Conservation (phyloP, 176 grass and related monocot genomes). For the Poa annua region DNA sequence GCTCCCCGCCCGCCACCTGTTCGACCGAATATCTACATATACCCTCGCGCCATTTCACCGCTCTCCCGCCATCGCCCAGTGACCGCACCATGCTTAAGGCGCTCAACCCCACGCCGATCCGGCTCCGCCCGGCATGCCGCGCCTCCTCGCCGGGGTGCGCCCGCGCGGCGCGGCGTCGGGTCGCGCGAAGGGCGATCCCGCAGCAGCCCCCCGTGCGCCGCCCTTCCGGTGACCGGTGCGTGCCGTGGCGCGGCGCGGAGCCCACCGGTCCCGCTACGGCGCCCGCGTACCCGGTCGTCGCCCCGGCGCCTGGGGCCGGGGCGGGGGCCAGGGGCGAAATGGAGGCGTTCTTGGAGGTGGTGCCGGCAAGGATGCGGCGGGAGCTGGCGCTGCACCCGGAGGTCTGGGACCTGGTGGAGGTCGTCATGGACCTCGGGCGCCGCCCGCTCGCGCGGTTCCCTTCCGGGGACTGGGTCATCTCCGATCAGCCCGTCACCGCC, state of each 20-base stretch:
- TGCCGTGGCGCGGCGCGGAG: constrained; percentile 49
- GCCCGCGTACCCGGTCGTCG: neutral
- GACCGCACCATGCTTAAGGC: constrained; percentile 62
- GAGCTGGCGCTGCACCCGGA: constrained; percentile 69
- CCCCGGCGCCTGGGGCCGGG: constrained; percentile 14
- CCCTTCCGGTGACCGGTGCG: constrained; percentile 54
- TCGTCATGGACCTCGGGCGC: constrained; percentile 94
- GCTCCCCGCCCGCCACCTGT: constrained; percentile 45
- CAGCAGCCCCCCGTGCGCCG: constrained; percentile 75
- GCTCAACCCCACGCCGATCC: constrained; percentile 64
- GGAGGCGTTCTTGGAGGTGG: constrained; percentile 85
- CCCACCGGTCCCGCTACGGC: neutral
- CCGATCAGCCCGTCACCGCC: constrained; percentile 62
- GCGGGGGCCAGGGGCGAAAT: constrained; percentile 46
- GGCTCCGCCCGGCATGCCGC: constrained; percentile 56
- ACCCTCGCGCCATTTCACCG: constrained; percentile 22
- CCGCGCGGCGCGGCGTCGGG: constrained; percentile 32
- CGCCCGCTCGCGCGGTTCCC: constrained; percentile 85
- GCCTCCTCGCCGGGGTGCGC: constrained; percentile 36
- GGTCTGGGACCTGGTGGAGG: constrained; percentile 83
- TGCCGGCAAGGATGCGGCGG: constrained; percentile 76
- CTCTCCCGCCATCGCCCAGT: neutral
- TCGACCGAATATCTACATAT: constrained; percentile 78
- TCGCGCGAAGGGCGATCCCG: constrained; percentile 53
- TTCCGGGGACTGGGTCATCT: constrained; percentile 86